Base-by-base conservation (phyloP, 2,329 filamentous ascomycete genomes). In the Fusarium setosum region DNA sequence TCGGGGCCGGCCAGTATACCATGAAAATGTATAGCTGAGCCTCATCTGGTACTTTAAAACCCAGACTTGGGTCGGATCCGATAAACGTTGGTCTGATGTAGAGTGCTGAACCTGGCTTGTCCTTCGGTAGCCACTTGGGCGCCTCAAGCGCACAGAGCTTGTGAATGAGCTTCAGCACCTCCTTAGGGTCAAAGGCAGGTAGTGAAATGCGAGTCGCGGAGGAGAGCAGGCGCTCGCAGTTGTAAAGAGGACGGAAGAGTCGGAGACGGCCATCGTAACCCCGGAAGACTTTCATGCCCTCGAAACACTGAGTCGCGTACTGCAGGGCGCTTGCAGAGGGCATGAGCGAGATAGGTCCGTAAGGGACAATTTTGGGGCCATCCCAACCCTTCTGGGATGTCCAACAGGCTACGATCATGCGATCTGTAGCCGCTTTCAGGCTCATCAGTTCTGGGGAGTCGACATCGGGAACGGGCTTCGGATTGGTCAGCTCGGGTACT, bases 281-380 rank as follows among this genome's bases (percentile, higher is more conserved):
- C 8, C 59, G 59, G 20, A 48, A 61, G 4, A 53, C 18, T 23
- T 61, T 61, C 59, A 61, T 57, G 6, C 59, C 59, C n/a, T 61
- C 59, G 8, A 48, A 61, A 13, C 53, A 58, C 21, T 53, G 37
- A 3, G 59, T 61, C 3, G 40, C 47, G 18, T 61, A 61, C 11
- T 61, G 59, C 15, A 61, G 37, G 6, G 41, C 42, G 17, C 59
- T 61, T 5, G 53, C 54, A 4, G 59, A 41, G 4, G 59, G 59
- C 21, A 47, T 37, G 6, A 61, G 12, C 15, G 59, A 29, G 7
- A 61, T 23, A 2, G 47, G 35, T 1, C 59, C 59, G 6, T 61
- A 53, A 2, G 59, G 59, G 10, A 49, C 35, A 4, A 61, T 21
- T 13, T 58, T 29, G 1, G 59, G 59, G 3, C 6, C 11, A 6